Evolutionary conservation across 805 yeast genomes (phyloP), one percentile per base, ranked within the genome.

Genomic region (Peterozyma toletana): DNA sequence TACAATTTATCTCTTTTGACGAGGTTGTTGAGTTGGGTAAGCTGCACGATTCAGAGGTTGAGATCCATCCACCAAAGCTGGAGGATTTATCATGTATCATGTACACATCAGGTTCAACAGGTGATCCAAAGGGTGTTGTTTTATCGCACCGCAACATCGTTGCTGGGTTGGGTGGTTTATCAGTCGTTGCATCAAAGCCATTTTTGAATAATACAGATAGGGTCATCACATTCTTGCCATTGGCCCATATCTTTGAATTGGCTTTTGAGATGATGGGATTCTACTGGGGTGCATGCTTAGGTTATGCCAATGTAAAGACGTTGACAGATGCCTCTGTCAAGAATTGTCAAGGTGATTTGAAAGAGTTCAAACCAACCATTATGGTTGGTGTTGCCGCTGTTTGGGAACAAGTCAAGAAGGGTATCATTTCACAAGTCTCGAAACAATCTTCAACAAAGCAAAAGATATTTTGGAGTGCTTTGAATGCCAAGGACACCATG

Each of bases 351-450:
- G 91, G 96, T 57, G 99, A 93, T 63, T 77, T 93, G 70, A 77
- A 73, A 45, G 86, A 84, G 57, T 86, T 89, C 66, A 74, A 80
- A 62, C 99, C 99, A 47, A 86, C 96, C 5, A 66, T 90, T 53
- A 86, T 93, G 96, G 96, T 89, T 51, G 99, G 96, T 64, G 99
- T 93, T 45, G 97, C 97, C 14, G 96, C 98, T 4, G 97, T 93
- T 42, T 93, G 96, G 96, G 99, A 93, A 71, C 75, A 84, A 34
- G 87, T 93, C 48, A 84, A 90, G 64, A 93, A 93, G 71, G 99
- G 99, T 47, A 84, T 93, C 47, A 48, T 87, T 46, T 77, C 77
- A 44, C 89, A 90, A 67, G 77, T 93, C 52, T 69, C 72, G 52
- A 75, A 78, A 55, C 71, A 73, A 55, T 84, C 96, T 14, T 55